A percentile compares a stretch with the other conserved stretches of the same genome.
These are phyloP conservation scores for Drechslera avenae DNA, from an alignment of 2,329 filamentous ascomycete genomes.

Conservation along the genomic window DNA sequence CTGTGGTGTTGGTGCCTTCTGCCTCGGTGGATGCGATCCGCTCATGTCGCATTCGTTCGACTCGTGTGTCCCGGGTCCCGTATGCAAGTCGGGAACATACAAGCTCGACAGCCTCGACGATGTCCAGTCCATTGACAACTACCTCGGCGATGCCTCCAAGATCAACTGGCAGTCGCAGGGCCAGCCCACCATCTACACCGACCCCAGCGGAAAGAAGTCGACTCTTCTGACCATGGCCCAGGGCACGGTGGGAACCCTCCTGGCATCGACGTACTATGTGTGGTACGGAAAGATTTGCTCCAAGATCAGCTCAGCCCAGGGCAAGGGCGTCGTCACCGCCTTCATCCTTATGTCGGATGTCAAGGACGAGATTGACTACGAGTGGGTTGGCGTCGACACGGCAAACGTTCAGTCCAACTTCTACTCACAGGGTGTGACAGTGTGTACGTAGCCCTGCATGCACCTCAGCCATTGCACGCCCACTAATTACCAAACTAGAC, in stretches of 20 bases:
- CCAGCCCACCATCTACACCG: conserved; percentile 68
- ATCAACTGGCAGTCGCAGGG: conserved; percentile 91
- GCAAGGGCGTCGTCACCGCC: conserved; percentile 89
- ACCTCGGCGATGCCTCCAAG: conserved; percentile 79
- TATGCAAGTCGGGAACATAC: conserved; percentile 77
- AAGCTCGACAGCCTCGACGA: conserved; percentile 74
- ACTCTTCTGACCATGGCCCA: conserved; percentile 88
- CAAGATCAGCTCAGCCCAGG: conserved; percentile 81
- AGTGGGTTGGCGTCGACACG: conserved; percentile 85
- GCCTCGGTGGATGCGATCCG: conserved; percentile 92
- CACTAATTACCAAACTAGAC: conserved; percentile 58
- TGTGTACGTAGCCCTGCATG: conserved; percentile 67
- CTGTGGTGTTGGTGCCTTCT: conserved; percentile 93
- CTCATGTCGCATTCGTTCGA: conserved; percentile 81
- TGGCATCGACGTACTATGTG: conserved; percentile 85
- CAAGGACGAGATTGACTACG: conserved; percentile 98
- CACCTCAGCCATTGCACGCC: neutral
- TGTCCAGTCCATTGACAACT: conserved; percentile 74
- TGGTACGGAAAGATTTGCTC: conserved; percentile 97
- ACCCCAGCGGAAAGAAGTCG: conserved; percentile 47
- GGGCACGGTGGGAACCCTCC: conserved; percentile 81
- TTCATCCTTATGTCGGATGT: conserved; percentile 96
- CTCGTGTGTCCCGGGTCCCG: conserved; percentile 81
- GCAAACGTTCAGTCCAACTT: conserved; percentile 86
- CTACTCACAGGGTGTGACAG: conserved; percentile 91